Evolutionary conservation across 768 basidiomycete genomes (phyloP).

Genomic region (Serendipita sp.): DNA sequence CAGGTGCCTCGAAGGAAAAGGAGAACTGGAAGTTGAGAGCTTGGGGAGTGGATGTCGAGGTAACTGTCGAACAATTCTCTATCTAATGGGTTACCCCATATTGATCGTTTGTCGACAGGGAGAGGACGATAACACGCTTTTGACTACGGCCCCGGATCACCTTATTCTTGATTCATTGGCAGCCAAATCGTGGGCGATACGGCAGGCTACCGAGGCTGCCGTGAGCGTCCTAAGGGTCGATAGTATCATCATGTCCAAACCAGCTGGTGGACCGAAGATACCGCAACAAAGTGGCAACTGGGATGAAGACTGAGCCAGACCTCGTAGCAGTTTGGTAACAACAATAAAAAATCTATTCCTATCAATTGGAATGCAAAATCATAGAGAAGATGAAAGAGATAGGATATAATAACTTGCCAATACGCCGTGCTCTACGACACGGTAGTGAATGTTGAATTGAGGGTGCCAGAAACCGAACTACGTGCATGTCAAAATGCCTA

Average conservation of each 20-base stretch:
- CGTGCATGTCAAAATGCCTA: too few relatives aligned
- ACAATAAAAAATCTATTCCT: too few relatives aligned
- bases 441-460: too few relatives aligned
- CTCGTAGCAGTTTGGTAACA: too few relatives aligned
- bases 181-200: conserved; percentile 80
- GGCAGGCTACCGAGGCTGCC: conserved; percentile 83
- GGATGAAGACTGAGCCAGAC: conserved; percentile 43
- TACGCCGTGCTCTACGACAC: too few relatives aligned
- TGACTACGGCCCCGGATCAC: conserved; percentile 32
- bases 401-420: too few relatives aligned
- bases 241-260: conserved; percentile 94
- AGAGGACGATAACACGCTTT: conserved; percentile 64
- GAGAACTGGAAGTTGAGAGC: conserved; percentile 13
- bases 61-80: conserved; percentile 17
- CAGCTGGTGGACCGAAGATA: conserved; percentile 76
- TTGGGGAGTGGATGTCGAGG: conserved; percentile 86
- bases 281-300: conserved; percentile 79
- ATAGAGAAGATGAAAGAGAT: too few relatives aligned
- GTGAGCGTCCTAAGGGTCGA: conserved; percentile 86
- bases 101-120: too few relatives aligned
- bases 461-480: too few relatives aligned
- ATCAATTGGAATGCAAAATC: too few relatives aligned
- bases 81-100: too few relatives aligned
- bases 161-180: conserved; percentile 77
- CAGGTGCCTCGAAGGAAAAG: neutral